Conservation (phyloP, 257 asterid genomes). For the Solanum peruvianum region DNA sequence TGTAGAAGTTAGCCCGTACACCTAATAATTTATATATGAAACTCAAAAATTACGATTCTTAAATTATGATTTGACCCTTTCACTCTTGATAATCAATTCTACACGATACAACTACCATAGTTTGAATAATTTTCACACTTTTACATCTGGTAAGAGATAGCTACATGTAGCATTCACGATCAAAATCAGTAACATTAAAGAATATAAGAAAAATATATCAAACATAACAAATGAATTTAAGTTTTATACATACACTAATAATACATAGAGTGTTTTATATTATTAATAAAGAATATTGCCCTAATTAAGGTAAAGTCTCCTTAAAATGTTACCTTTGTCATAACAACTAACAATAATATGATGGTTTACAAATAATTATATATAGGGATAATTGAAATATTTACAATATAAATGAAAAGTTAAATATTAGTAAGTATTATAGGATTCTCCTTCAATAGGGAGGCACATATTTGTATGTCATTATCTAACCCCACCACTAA, state of each 20-base stretch:
- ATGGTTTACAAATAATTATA: background rate
- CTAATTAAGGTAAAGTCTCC: background rate
- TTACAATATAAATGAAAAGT: background rate
- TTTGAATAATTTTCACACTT: background rate
- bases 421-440: slow-evolving; percentile 16
- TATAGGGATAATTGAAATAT: background rate
- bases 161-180: background rate
- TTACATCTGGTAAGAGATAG: background rate
- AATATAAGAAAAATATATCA: background rate
- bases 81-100: background rate
- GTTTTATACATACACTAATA: background rate
- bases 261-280: background rate
- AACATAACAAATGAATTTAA: background rate
- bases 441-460: slow-evolving; percentile 33
- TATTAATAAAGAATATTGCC: background rate
- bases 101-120: background rate
- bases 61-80: background rate
- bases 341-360: background rate
- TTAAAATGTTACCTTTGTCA: background rate
- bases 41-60: background rate
- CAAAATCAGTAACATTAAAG: background rate
- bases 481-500: slow-evolving; percentile 63
- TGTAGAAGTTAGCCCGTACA: too few species aligned
- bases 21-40: background rate
- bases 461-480: slow-evolving; percentile 36